Evolutionary conservation across 2,329 filamentous ascomycete species (phyloP).

Genomic region (Arthroderma sp.): DNA sequence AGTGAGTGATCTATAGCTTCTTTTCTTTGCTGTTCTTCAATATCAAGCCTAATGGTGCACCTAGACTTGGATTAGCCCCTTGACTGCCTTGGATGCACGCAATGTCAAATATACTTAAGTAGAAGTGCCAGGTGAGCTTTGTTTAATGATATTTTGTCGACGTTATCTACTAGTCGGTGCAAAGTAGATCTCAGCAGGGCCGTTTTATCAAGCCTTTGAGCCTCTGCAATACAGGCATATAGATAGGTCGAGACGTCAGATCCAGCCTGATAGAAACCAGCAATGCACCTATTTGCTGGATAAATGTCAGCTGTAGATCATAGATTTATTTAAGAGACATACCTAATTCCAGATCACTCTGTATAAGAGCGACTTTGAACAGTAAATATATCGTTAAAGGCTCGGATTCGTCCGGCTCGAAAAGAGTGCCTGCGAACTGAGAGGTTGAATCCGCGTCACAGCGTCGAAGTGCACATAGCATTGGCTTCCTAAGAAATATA

Average conservation of each 20-base stretch:
- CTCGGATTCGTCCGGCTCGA: constrained; percentile 44
- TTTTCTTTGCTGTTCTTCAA: constrained; percentile 29
- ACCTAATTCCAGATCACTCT: constrained; percentile 42
- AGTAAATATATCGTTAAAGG: constrained; percentile 58
- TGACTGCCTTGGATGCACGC: background rate
- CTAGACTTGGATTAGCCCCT: constrained; percentile 13
- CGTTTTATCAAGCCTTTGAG: constrained; percentile 52
- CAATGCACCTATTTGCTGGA: constrained; percentile 50
- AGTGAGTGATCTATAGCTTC: constrained; percentile 13
- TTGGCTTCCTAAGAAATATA: constrained; percentile 48
- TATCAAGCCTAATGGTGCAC: constrained; percentile 34
- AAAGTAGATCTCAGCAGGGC: constrained; percentile 46
- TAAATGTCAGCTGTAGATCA: constrained; percentile 4
- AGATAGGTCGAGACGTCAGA: constrained; percentile 50
- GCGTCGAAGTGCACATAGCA: constrained; percentile 53
- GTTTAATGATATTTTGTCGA: constrained; percentile 35
- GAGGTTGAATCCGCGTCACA: constrained; percentile 43
- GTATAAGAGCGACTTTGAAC: constrained; percentile 57
- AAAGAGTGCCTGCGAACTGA: constrained; percentile 46
- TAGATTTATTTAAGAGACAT: constrained; percentile 8
- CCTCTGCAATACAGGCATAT: constrained; percentile 69
- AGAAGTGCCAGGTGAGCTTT: constrained; percentile 50
- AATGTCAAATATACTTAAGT: constrained; percentile 43
- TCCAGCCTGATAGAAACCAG: constrained; percentile 42
- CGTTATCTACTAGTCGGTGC: constrained; percentile 46